Base-by-base conservation (phyloP, 805 yeast genomes). In the Novakomyces olei region DNA sequence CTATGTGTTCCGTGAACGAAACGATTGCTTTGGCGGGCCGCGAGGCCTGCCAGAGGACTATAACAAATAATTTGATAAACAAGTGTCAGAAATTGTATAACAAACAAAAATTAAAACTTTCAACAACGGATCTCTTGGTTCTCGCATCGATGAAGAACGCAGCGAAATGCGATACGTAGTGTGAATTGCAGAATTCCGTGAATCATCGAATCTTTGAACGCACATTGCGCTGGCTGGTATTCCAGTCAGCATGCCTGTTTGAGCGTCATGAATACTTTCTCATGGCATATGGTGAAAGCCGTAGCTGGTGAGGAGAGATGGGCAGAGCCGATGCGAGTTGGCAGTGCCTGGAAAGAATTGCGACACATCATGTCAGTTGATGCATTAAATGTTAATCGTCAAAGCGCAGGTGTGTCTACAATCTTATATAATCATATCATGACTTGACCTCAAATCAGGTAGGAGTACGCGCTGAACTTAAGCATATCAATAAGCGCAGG, bases 131-230 rank as follows among this genome's bases (percentile, higher is more conserved):
- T 52, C 57, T 51, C 57, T 54, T 53, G 58, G 57, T 47, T 53
- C 57, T 51, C 57, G 52, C 57, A 54, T 50, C 58, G 58, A 54
- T 54, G 58, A 54, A 54, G 57, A 52, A 52, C 58, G 59, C 58
- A 54, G 59, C 58, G 54, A 54, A 53, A 43, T 49, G 58, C 58
- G 59, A 54, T 52, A 53, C 46, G 57, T 54, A 48, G 40, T 52
- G 57, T 52, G 59, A 47, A 44, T 49, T 48, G 50, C 51, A 48
- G 50, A 44, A 49, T 50, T 52, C 36, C 15, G 58, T 52, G 57
- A 51, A 51, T 54, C 61, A 55, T 53, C 55, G 56, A 54, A 53
- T 53, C 52, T 54, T 55, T 53, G 58, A 55, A 55, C 59, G 58
- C 60, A 55, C 58, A 54, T 55, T 55, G 60, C 59, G 49, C 59